A percentile compares a stretch with the other conserved stretches of the same genome.
Conservation (phyloP, 2,329 filamentous ascomycete species). For the Epichloe scottii region DNA sequence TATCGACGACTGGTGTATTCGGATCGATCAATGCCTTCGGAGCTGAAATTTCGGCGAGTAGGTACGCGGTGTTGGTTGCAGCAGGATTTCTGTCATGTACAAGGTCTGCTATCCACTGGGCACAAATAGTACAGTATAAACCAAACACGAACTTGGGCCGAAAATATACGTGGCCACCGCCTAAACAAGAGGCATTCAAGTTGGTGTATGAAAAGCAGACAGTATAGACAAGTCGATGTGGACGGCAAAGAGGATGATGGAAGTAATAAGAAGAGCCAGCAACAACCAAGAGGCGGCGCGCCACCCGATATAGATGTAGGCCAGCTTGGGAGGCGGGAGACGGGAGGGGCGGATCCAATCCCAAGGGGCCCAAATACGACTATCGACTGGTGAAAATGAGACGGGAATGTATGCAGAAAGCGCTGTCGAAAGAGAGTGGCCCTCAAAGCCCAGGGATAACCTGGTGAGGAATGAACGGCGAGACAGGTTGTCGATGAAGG, state of each 20-base stretch:
- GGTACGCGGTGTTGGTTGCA: constrained; percentile 1
- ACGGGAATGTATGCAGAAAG: constrained; percentile 8
- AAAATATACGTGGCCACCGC: constrained; percentile 5
- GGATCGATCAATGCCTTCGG: neutral
- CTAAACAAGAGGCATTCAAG: neutral
- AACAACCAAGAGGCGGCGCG: neutral
- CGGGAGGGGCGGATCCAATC: constrained; percentile 5
- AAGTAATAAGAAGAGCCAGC: neutral
- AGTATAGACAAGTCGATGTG: constrained; percentile 1
- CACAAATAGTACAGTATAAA: neutral
- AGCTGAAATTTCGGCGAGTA: neutral
- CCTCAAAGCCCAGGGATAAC: constrained; percentile 18
- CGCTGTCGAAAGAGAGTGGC: constrained; percentile 9
- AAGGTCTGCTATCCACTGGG: neutral
- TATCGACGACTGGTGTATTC: neutral
- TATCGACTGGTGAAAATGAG: neutral
- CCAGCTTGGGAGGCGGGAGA: neutral
- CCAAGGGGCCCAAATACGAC: constrained; percentile 1
- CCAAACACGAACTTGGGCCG: constrained; percentile 1
- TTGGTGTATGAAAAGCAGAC: neutral
- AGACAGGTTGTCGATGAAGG: constrained; percentile 18
- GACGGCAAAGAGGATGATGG: neutral
- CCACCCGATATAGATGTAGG: constrained; percentile 4
- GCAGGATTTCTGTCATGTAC: neutral
- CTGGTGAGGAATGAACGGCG: constrained; percentile 22